These are phyloP conservation scores for Bodo saltans DNA, from an alignment of 78 protist species.

Conservation along the genomic window DNA sequence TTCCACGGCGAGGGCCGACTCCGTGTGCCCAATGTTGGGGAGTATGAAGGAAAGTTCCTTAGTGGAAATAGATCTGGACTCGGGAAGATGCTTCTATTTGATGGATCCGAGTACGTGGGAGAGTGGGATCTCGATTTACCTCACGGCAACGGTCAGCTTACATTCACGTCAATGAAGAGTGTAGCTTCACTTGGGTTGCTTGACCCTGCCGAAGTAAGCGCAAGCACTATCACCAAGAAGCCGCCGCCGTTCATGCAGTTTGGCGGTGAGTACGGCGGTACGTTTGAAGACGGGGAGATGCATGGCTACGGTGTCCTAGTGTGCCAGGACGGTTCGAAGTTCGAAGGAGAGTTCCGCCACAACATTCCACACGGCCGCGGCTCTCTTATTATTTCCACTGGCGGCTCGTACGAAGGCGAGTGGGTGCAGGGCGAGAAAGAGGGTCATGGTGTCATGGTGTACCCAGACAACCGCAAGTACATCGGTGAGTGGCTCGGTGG, in stretches of 20 bases:
- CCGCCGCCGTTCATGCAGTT: too few species aligned
- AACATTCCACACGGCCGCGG: slow-evolving; percentile 11
- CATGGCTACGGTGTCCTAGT: slow-evolving; percentile 7
- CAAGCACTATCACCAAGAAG: too few species aligned
- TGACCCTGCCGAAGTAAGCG: not conserved
- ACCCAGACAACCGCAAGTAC: not conserved
- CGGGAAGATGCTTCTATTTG: not conserved
- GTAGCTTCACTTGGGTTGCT: not conserved
- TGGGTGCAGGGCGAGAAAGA: slow-evolving; percentile 35
- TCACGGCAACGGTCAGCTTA: not conserved
- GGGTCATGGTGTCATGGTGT: not conserved
- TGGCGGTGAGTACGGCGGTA: slow-evolving; percentile 34
- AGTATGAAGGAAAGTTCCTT: not conserved
- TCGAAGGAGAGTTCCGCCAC: slow-evolving; percentile 40
- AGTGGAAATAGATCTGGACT: not conserved
- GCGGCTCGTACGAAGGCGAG: slow-evolving; percentile 35
- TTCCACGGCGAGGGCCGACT: slow-evolving; percentile 40
- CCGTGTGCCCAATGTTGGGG: slow-evolving; percentile 26
- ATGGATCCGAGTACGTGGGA: slow-evolving; percentile 19
- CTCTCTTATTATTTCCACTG: not conserved
- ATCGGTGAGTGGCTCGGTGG: not conserved
- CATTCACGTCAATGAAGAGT: not conserved
- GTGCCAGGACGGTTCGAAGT: slow-evolving; percentile 33
- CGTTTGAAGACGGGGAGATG: not conserved
- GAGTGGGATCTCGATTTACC: not conserved